Evolutionary conservation across 495 filamentous ascomycete genomes (phyloP).

Genomic region (Lentithecium fluviatile): DNA sequence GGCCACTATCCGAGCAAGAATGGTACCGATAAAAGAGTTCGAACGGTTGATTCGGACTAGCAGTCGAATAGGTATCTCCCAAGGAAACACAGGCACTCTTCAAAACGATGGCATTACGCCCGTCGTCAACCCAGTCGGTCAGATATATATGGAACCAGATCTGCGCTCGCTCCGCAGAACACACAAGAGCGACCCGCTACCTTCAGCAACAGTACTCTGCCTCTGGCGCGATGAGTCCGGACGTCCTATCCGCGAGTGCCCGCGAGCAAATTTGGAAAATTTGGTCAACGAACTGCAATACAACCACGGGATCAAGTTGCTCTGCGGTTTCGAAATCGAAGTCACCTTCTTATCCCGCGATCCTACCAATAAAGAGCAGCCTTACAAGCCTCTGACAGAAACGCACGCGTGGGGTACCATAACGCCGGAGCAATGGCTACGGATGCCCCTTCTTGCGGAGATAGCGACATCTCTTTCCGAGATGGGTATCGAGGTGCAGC

Average conservation of each 20-base stretch:
- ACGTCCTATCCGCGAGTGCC: conserved; percentile 55
- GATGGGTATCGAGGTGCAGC: conserved; percentile 65
- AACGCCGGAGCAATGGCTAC: conserved; percentile 53
- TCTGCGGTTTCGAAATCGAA: conserved; percentile 81
- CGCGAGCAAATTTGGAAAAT: conserved; percentile 42
- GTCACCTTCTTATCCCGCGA: conserved; percentile 62
- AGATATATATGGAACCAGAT: conserved; percentile 45
- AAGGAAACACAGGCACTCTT: conserved; percentile 42
- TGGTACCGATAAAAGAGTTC: conserved; percentile 69
- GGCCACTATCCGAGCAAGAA: conserved; percentile 61
- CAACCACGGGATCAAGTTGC: conserved; percentile 51
- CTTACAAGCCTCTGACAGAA: conserved; percentile 35
- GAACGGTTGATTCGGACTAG: conserved; percentile 54
- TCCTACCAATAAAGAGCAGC: conserved; percentile 36
- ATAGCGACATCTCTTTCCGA: conserved; percentile 57
- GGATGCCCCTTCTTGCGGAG: conserved; percentile 61
- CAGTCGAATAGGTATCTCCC: conserved; percentile 37
- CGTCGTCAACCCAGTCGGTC: conserved; percentile 58
- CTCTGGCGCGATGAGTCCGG: conserved; percentile 59
- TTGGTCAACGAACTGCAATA: conserved; percentile 35
- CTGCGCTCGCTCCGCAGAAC: conserved; percentile 37
- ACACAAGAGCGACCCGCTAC: conserved; percentile 31
- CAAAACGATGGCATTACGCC: conserved; percentile 42
- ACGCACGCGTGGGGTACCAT: conserved; percentile 66
- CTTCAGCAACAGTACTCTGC: conserved; percentile 43